Percentiles rank a stretch among this genome's conserved stretches.
phyloP scores from a whole-genome alignment of 352 stramenopile genomes.

The Phytophthora boehmeriae region DNA sequence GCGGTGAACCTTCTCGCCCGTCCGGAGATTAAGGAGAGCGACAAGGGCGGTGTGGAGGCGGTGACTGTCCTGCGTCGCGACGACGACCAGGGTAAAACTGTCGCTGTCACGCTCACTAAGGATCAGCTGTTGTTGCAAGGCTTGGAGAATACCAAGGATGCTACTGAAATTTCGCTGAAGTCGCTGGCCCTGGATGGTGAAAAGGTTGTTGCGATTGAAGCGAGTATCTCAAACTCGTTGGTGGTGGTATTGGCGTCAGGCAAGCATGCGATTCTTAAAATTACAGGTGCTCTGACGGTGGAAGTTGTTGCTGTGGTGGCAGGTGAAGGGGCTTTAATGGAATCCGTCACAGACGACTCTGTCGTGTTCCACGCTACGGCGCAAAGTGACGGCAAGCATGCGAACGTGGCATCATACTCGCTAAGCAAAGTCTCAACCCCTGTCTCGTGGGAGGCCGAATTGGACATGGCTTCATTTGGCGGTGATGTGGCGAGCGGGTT shows the following conservation, averaged over 20 bases:
- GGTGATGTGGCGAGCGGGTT: conserved; percentile 56
- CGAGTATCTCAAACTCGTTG: conserved; percentile 46
- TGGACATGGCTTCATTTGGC: conserved; percentile 61
- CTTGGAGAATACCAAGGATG: conserved; percentile 37
- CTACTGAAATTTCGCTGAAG: conserved; percentile 32
- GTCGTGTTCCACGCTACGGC: conserved; percentile 60
- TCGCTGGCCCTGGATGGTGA: conserved; percentile 42
- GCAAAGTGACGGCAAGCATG: conserved; percentile 23
- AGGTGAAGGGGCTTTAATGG: conserved; percentile 46
- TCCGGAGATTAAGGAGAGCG: conserved; percentile 36
- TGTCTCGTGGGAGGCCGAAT: conserved; percentile 50
- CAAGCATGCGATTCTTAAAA: conserved; percentile 64
- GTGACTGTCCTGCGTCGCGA: conserved; percentile 42
- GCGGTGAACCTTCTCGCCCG: conserved; percentile 48
- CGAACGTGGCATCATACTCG: conserved; percentile 59
- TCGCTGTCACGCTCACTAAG: conserved; percentile 37
- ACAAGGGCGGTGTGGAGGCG: conserved; percentile 30
- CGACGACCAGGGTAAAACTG: conserved; percentile 36
- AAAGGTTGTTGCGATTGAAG: conserved; percentile 47
- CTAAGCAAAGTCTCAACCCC: conserved; percentile 22
- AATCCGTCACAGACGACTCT: conserved; percentile 60
- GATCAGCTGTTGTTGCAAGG: conserved; percentile 43
- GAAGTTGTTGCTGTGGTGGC: conserved; percentile 47
- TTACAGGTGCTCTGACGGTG: conserved; percentile 44
- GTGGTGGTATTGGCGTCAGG: conserved; percentile 57